These are phyloP conservation scores for Calvatia gigantea DNA, from an alignment of 768 basidiomycete genomes.

Conservation along the genomic window DNA sequence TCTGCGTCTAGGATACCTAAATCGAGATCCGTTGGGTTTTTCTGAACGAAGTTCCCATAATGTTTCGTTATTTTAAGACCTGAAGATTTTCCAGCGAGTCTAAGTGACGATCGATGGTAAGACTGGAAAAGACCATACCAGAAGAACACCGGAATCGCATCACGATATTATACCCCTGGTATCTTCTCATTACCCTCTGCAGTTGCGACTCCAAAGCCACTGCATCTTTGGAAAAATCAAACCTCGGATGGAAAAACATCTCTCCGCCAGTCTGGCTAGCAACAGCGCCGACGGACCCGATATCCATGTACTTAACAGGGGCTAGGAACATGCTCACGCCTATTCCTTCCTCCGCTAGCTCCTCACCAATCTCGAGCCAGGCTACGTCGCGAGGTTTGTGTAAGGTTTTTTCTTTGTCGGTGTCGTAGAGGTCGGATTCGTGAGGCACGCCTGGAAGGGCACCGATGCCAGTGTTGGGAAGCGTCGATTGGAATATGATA, in stretches of 20 bases:
- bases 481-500: slow-evolving; percentile 62
- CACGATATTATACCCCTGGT: slow-evolving; percentile 75
- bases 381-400: slow-evolving; percentile 72
- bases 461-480: slow-evolving; percentile 74
- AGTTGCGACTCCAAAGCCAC: slow-evolving; percentile 72
- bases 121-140: slow-evolving; percentile 50
- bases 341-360: slow-evolving; percentile 85
- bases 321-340: slow-evolving; percentile 89
- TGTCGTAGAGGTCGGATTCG: slow-evolving; percentile 71
- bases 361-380: slow-evolving; percentile 84
- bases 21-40: slow-evolving; percentile 67
- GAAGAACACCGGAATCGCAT: slow-evolving; percentile 82
- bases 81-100: slow-evolving; percentile 19
- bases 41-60: slow-evolving; percentile 70
- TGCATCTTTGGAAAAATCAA: slow-evolving; percentile 65
- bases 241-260: slow-evolving; percentile 90
- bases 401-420: slow-evolving; percentile 82
- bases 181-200: slow-evolving; percentile 59
- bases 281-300: slow-evolving; percentile 81
- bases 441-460: slow-evolving; percentile 50
- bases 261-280: slow-evolving; percentile 83
- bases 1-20: slow-evolving; percentile 81
- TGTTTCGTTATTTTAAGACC: slow-evolving; percentile 65
- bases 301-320: slow-evolving; percentile 74
- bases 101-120: slow-evolving; percentile 2